Evolutionary conservation across 2,329 filamentous ascomycete genomes (phyloP).

Genomic region (Aspergillus novoparasiticus): DNA sequence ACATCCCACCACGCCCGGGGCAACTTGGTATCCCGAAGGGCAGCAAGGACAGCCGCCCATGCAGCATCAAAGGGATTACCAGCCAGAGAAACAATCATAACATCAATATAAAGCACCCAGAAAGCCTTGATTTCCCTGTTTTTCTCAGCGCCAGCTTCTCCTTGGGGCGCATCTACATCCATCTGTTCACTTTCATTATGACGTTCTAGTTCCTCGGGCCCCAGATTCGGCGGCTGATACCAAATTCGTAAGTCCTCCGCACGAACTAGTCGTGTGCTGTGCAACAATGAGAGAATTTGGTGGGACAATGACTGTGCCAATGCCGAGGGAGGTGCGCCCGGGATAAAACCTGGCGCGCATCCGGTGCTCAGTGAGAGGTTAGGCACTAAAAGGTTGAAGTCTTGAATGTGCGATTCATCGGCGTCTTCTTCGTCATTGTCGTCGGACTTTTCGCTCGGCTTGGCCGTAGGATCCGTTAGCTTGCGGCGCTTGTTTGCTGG

Average conservation of each 20-base stretch:
- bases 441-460: conserved; percentile 18
- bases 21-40: conserved; percentile 74
- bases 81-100: conserved; percentile 91
- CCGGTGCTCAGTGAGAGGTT: conserved; percentile 93
- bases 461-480: conserved; percentile 25
- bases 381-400: conserved; percentile 75
- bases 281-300: conserved; percentile 73
- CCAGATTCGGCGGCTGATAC: conserved; percentile 55
- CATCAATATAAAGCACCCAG: conserved; percentile 92
- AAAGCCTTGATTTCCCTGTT: conserved; percentile 72
- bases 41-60: conserved; percentile 81
- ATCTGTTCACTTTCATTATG: conserved; percentile 49
- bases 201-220: conserved; percentile 31
- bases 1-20: conserved; percentile 81
- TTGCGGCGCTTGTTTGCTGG: conserved; percentile 32
- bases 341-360: conserved; percentile 80
- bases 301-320: conserved; percentile 85
- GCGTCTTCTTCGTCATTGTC: conserved; percentile 43
- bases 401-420: conserved; percentile 50
- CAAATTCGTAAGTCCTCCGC: conserved; percentile 73
- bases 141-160: conserved; percentile 24
- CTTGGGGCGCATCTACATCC: conserved; percentile 50
- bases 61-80: conserved; percentile 90
- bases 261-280: conserved; percentile 68
- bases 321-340: conserved; percentile 76